phyloP scores from a whole-genome alignment of 345 rosid species.

The Zanthoxylum bungeanum region DNA sequence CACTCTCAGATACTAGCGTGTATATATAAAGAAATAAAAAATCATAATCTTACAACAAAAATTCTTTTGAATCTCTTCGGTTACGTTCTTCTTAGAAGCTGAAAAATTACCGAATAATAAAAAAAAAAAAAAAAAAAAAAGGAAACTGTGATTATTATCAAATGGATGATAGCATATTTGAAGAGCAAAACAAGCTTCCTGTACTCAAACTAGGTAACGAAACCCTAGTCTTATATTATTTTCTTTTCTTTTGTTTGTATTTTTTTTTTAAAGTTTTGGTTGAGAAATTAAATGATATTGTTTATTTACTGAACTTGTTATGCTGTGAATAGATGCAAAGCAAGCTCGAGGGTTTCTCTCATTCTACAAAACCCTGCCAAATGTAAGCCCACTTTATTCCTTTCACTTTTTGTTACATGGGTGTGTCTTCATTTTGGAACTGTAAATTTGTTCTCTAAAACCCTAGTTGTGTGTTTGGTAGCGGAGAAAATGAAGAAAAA shows the following conservation, averaged over 20 bases:
- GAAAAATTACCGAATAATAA: neutral
- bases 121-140: neutral
- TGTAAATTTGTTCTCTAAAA: neutral
- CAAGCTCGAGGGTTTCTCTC: constrained; percentile 98
- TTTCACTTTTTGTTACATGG: neutral
- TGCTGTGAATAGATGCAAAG: constrained; percentile 56
- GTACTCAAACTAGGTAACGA: constrained; percentile 82
- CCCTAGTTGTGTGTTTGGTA: neutral
- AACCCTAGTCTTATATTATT: constrained; percentile 22
- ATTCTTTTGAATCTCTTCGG: neutral
- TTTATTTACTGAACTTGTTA: neutral
- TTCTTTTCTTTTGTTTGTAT: neutral
- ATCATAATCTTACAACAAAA: neutral
- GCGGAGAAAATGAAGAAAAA: neutral
- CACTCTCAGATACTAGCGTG: neutral
- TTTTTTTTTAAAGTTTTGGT: neutral
- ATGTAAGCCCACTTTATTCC: constrained; percentile 38
- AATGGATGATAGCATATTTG: constrained; percentile 49
- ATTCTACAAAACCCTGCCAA: constrained; percentile 87
- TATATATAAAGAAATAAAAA: neutral
- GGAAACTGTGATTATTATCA: neutral
- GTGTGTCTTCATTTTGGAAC: neutral
- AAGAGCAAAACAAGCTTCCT: constrained; percentile 76
- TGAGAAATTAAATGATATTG: constrained; percentile 23
- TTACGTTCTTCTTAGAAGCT: neutral